phyloP scores from a whole-genome alignment of 441 rosid genomes.

The Arabidopsis hybrid region DNA sequence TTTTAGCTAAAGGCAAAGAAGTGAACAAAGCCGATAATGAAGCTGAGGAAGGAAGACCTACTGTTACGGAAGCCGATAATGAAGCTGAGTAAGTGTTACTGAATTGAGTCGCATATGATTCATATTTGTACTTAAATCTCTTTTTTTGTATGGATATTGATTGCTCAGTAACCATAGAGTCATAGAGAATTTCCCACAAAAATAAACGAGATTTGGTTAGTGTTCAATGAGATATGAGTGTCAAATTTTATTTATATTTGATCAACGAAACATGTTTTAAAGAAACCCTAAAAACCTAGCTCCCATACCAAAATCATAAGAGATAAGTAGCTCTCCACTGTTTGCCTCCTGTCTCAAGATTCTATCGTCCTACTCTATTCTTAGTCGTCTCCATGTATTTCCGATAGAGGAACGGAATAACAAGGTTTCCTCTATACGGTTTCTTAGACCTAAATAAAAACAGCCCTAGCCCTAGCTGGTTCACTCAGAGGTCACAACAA shows the following conservation, averaged over 20 bases:
- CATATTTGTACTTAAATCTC: background rate
- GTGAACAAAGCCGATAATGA: slow-evolving; percentile 93
- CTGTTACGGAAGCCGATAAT: slow-evolving; percentile 87
- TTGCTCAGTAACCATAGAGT: background rate
- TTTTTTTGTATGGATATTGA: slow-evolving; percentile 19
- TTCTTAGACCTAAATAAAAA: no score
- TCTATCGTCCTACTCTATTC: no score
- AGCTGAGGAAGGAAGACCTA: slow-evolving; percentile 78
- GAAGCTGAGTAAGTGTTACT: slow-evolving; percentile 60
- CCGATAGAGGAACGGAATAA: no score
- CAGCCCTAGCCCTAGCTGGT: no score
- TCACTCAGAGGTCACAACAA: no score
- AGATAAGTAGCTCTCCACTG: no score
- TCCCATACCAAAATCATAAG: no score
- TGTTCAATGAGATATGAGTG: background rate
- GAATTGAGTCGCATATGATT: slow-evolving; percentile 2
- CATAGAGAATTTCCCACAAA: background rate
- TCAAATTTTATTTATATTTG: background rate
- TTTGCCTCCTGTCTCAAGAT: no score
- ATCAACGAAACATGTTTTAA: no score
- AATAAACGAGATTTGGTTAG: background rate
- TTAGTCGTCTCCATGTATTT: no score
- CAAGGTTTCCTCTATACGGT: no score
- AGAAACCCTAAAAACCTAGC: no score
- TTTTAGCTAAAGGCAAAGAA: slow-evolving; percentile 91